phyloP scores from a whole-genome alignment of 495 filamentous ascomycete species.

The Tuber indicum region DNA sequence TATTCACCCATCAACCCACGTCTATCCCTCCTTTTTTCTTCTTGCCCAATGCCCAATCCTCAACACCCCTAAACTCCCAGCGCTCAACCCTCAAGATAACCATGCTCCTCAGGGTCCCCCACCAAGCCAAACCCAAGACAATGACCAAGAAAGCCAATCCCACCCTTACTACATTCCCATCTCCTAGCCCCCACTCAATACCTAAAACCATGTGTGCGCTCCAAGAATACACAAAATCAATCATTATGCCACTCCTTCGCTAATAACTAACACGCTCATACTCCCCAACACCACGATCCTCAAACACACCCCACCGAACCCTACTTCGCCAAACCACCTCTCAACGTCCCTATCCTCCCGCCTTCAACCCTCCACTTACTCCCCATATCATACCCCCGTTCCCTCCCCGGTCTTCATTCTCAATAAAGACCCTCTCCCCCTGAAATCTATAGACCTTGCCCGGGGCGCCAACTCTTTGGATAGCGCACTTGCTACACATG shows the following conservation, averaged over 20 bases:
- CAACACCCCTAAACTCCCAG: too few relatives aligned
- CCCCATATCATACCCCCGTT: slow-evolving; percentile 43
- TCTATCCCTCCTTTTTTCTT: too few relatives aligned
- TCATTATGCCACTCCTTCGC: slow-evolving; percentile 42
- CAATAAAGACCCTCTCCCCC: slow-evolving; percentile 54
- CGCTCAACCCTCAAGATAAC: too few relatives aligned
- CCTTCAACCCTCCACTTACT: slow-evolving; percentile 49
- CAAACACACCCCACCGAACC: slow-evolving; percentile 66
- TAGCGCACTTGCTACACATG: slow-evolving; percentile 61
- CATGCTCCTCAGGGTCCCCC: too few relatives aligned
- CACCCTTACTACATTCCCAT: too few relatives aligned
- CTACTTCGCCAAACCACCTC: slow-evolving; percentile 60
- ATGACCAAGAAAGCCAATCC: too few relatives aligned
- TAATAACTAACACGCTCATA: slow-evolving; percentile 60
- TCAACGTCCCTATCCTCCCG: slow-evolving; percentile 63
- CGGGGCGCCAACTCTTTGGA: slow-evolving; percentile 62
- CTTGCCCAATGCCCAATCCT: too few relatives aligned
- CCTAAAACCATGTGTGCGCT: background rate
- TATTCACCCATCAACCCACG: background rate
- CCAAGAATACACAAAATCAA: background rate
- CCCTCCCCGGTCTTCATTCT: slow-evolving; percentile 19
- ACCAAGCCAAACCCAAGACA: too few relatives aligned
- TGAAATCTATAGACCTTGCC: slow-evolving; percentile 71
- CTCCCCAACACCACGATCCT: slow-evolving; percentile 66
- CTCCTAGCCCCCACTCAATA: too few relatives aligned